phyloP scores from a whole-genome alignment of 768 basidiomycete genomes.

The Lanmaoa rubissima region DNA sequence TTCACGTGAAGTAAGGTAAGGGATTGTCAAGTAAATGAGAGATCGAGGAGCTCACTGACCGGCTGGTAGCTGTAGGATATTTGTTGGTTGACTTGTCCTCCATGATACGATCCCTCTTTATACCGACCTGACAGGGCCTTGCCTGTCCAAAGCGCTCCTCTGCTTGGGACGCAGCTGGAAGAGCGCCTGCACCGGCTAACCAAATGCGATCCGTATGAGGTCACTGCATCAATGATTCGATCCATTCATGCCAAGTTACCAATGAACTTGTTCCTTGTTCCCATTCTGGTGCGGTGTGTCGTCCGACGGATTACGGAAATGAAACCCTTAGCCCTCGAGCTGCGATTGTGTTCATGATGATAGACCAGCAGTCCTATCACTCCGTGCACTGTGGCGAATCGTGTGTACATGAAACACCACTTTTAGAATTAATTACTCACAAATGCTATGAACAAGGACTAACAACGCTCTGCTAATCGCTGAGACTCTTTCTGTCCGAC shows the following conservation, averaged over 20 bases:
- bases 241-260: not conserved
- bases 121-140: not conserved
- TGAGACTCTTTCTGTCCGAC: not conserved
- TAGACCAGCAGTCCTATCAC: no score
- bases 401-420: not conserved
- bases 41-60: conserved; percentile 8
- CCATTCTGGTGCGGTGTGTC: not conserved
- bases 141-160: not conserved
- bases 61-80: not conserved
- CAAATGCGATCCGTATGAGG: not conserved
- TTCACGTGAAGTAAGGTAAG: conserved; percentile 4
- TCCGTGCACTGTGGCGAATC: not conserved
- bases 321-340: conserved; percentile 7
- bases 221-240: not conserved
- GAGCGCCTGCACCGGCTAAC: not conserved
- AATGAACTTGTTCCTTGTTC: not conserved
- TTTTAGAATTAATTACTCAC: not conserved
- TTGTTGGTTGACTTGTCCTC: not conserved
- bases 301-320: not conserved
- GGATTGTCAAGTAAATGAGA: not conserved
- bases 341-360: not conserved
- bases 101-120: conserved; percentile 8
- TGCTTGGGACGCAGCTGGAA: not conserved
- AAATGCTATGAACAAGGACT: not conserved
- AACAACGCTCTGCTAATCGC: not conserved